phyloP scores from a whole-genome alignment of 2,329 filamentous ascomycete species.

The Hypoxylon rubiginosum region DNA sequence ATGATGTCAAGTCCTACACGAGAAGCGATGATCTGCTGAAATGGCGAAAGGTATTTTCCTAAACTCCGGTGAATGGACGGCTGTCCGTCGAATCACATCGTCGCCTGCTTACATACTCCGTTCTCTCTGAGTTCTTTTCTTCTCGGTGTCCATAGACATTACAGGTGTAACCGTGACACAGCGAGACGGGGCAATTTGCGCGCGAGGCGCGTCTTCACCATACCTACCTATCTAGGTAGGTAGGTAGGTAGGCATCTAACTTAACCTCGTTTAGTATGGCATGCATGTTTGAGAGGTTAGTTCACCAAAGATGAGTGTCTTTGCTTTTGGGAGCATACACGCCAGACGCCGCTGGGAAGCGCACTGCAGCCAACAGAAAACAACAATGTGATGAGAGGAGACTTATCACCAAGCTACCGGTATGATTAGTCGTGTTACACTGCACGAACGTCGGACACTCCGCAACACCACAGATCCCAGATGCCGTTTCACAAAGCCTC shows the following conservation, averaged over 20 bases:
- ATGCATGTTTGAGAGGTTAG: slow-evolving; percentile 12
- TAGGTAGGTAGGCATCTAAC: too few relatives aligned
- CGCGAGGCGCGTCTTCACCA: slow-evolving; percentile 6
- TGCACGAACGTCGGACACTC: slow-evolving; percentile 36
- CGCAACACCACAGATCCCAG: slow-evolving; percentile 27
- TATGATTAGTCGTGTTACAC: slow-evolving; percentile 30
- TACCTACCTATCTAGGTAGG: slow-evolving; percentile 12
- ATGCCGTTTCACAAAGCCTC: slow-evolving; percentile 28
- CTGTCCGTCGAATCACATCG: slow-evolving; percentile 22
- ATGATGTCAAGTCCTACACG: slow-evolving; percentile 24
- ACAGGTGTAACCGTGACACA: slow-evolving; percentile 2
- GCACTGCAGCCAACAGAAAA: slow-evolving; percentile 15
- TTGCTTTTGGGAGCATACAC: background rate
- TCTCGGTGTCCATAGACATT: slow-evolving; percentile 18
- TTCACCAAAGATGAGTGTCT: slow-evolving; percentile 2
- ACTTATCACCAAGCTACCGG: slow-evolving; percentile 10
- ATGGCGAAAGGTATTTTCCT: slow-evolving; percentile 26
- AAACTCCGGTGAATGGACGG: slow-evolving; percentile 30
- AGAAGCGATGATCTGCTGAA: slow-evolving; percentile 19
- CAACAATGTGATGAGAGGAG: slow-evolving; percentile 7
- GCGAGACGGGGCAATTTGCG: slow-evolving; percentile 9
- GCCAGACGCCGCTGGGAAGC: background rate
- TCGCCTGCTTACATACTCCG: slow-evolving; percentile 17
- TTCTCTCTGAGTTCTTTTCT: background rate
- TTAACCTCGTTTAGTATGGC: background rate